Percentiles rank a stretch among this genome's conserved stretches.
Conservation (phyloP, 176 grass and related monocot genomes). For the Thalia dealbata region DNA sequence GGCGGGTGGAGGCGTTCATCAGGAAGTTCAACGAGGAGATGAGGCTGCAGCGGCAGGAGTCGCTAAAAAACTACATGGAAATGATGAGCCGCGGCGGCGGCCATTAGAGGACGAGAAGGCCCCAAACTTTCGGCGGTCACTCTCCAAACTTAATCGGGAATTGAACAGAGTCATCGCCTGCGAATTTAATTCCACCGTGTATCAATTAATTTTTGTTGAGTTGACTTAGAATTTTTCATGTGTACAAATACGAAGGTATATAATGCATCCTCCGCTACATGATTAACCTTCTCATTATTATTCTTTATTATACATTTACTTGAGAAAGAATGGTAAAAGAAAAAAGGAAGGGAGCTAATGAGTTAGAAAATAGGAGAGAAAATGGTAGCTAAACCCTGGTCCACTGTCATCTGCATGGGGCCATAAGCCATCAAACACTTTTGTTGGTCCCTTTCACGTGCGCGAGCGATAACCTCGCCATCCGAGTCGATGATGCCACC, state of each 20-base stretch:
- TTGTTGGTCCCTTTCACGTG: conserved; percentile 28
- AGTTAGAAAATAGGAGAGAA: conserved; percentile 38
- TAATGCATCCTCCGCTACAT: no score
- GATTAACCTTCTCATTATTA: not conserved
- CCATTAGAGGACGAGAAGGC: conserved; percentile 19
- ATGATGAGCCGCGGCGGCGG: conserved; percentile 49
- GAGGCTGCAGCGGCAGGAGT: conserved; percentile 86
- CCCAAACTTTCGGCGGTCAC: no score
- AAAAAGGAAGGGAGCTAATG: not conserved
- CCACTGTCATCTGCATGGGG: conserved; percentile 64
- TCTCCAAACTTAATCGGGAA: no score
- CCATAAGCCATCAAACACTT: conserved; percentile 75
- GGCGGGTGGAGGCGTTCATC: conserved; percentile 89
- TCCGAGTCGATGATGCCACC: conserved; percentile 88
- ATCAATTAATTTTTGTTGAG: no score
- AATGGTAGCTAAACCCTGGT: conserved; percentile 72
- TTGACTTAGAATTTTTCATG: no score
- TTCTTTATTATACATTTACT: not conserved
- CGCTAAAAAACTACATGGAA: conserved; percentile 73
- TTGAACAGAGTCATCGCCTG: no score
- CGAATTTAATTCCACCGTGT: no score
- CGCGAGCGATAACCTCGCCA: conserved; percentile 72
- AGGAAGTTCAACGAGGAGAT: conserved; percentile 99
- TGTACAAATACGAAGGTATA: no score
- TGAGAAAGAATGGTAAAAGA: not conserved